These are phyloP conservation scores for Chlorella sp. DNA, from an alignment of 139 green algal genomes.

Conservation along the genomic window DNA sequence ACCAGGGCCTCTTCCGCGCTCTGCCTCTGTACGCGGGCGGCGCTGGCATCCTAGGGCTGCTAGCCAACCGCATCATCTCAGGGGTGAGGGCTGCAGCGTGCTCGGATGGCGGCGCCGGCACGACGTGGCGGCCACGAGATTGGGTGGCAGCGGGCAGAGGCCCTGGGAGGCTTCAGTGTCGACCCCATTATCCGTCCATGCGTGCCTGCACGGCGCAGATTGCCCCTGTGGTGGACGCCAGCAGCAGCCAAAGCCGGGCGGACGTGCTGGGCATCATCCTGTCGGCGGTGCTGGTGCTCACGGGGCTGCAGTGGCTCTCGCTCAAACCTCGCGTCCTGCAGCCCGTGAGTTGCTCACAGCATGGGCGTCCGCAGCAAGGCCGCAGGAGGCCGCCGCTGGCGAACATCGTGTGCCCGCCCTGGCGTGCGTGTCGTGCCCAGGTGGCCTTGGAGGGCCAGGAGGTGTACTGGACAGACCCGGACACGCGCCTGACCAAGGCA, in stretches of 20 bases:
- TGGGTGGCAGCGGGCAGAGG: too few species aligned
- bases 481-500: slow-evolving; percentile 20
- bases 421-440: background rate
- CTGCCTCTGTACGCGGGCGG: slow-evolving; percentile 41
- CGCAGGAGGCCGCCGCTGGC: background rate
- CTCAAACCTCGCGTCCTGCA: slow-evolving; percentile 44
- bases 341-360: slow-evolving; percentile 12
- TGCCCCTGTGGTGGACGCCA: slow-evolving; percentile 70
- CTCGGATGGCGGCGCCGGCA: too few species aligned
- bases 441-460: slow-evolving; percentile 43
- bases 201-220: too few species aligned
- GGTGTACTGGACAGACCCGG: slow-evolving; percentile 25
- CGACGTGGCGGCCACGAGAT: too few species aligned
- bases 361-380: background rate
- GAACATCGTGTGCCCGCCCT: too few species aligned
- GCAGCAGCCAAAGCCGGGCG: slow-evolving; percentile 74
- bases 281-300: slow-evolving; percentile 77
- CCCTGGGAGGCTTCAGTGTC: too few species aligned
- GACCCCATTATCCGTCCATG: too few species aligned
- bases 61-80: slow-evolving; percentile 34
- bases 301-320: slow-evolving; percentile 83
- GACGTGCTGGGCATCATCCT: slow-evolving; percentile 85
- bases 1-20: slow-evolving; percentile 31
- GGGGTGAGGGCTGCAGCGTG: too few species aligned
- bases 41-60: slow-evolving; percentile 26